A percentile compares a stretch with the other conserved stretches of the same genome.
Evolutionary conservation across 2,329 filamentous ascomycete species (phyloP).

Genomic region (Apiospora pterosperma): DNA sequence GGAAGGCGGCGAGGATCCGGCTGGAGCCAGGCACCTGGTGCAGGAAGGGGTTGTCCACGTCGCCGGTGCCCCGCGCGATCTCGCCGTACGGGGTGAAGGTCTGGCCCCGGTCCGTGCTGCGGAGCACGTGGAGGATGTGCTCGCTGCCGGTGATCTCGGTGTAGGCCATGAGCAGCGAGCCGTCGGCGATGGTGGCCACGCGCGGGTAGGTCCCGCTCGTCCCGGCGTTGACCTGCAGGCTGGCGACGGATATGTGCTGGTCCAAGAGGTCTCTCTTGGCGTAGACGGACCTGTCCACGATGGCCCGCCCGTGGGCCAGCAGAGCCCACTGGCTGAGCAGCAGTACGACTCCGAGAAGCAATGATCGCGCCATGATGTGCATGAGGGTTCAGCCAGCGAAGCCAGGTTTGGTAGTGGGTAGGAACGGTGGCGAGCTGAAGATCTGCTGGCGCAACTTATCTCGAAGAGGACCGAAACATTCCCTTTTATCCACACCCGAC

Average conservation of each 20-base stretch:
- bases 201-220: slow-evolving; percentile 35
- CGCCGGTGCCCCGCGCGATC: slow-evolving; percentile 31
- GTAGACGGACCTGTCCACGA: neutral
- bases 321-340: neutral
- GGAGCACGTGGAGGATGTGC: slow-evolving; percentile 28
- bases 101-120: slow-evolving; percentile 32
- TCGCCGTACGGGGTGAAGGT: slow-evolving; percentile 32
- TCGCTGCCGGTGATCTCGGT: slow-evolving; percentile 26
- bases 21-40: slow-evolving; percentile 26
- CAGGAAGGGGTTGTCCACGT: slow-evolving; percentile 39
- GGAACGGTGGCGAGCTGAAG: neutral
- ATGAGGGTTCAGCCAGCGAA: neutral
- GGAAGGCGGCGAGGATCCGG: slow-evolving; percentile 36
- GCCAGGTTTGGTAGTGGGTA: neutral
- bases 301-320: neutral
- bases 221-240: neutral
- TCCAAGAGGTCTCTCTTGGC: neutral
- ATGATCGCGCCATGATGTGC: neutral
- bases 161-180: slow-evolving; percentile 35
- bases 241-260: neutral
- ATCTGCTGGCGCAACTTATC: neutral
- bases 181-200: slow-evolving; percentile 32
- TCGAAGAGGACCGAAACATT: neutral
- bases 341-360: neutral
- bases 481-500: neutral